Conservation (phyloP, 1,284 basidiomycete species). For the Apiotrichum gracile region DNA sequence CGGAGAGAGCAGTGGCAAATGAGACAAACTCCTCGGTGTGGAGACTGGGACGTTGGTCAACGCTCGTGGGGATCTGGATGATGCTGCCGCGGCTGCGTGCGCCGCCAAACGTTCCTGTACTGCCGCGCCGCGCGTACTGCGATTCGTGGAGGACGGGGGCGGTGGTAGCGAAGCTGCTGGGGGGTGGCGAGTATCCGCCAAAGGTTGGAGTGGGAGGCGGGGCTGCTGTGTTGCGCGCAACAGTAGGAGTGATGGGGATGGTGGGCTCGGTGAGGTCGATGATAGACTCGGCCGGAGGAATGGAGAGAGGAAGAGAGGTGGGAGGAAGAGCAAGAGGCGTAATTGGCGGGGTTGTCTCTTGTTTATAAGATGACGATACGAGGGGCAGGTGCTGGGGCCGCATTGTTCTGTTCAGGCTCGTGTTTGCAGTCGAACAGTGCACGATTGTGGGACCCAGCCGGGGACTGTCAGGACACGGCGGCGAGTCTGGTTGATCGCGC, state of each 20-base stretch:
- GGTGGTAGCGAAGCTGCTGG: neutral
- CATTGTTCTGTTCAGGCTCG: neutral
- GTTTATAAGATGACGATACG: too few relatives aligned
- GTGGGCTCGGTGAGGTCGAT: too few relatives aligned
- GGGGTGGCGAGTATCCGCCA: neutral
- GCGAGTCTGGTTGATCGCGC: neutral
- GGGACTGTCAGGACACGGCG: neutral
- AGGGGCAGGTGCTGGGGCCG: neutral
- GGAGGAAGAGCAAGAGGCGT: neutral
- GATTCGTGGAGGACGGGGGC: neutral
- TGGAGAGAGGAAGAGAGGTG: neutral
- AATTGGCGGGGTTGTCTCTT: too few relatives aligned
- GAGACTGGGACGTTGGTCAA: neutral
- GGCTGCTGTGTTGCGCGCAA: neutral
- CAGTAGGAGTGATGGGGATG: neutral
- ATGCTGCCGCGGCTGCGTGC: constrained; percentile 7
- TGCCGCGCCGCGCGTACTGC: neutral
- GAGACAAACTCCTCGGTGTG: neutral
- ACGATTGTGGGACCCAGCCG: neutral
- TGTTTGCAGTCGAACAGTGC: neutral
- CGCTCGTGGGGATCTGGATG: neutral
- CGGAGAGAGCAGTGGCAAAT: neutral
- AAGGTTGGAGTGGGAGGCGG: neutral
- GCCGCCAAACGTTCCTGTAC: constrained; percentile 2
- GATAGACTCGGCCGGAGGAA: too few relatives aligned